Percentiles rank a stretch among this genome's conserved stretches.
Conservation (phyloP, 805 yeast species). For the Suhomyces emberorum region DNA sequence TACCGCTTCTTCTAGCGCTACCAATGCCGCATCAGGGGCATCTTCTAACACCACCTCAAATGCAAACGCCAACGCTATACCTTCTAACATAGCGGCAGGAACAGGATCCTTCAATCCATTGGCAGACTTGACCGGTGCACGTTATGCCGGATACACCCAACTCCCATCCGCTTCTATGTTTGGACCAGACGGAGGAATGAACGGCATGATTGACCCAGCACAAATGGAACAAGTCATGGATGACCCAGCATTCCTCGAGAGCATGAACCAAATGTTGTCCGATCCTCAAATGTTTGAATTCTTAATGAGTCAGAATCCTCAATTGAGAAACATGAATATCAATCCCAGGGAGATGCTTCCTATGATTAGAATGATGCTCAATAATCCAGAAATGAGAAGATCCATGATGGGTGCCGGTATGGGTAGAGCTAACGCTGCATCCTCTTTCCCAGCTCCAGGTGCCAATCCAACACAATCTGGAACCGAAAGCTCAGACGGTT, state of each 20-base stretch:
- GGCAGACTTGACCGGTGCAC: constrained; percentile 90
- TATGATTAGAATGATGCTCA: constrained; percentile 61
- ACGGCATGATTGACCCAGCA: constrained; percentile 67
- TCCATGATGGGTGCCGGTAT: constrained; percentile 55
- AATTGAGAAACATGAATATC: constrained; percentile 82
- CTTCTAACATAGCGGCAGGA: constrained; percentile 84
- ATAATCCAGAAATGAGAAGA: constrained; percentile 84
- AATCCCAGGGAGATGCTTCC: constrained; percentile 84
- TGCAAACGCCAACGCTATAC: constrained; percentile 39
- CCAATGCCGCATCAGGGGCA: constrained; percentile 13
- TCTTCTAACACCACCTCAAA: constrained; percentile 10
- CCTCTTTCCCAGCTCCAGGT: constrained; percentile 37
- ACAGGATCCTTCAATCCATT: constrained; percentile 85
- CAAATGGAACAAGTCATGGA: constrained; percentile 74
- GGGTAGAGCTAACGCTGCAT: constrained; percentile 13
- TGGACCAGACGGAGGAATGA: constrained; percentile 86
- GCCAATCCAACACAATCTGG: constrained; percentile 30
- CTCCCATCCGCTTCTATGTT: constrained; percentile 85
- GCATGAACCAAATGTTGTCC: constrained; percentile 75
- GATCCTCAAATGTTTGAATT: constrained; percentile 88
- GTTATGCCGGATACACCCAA: constrained; percentile 90
- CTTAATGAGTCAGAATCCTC: constrained; percentile 80
- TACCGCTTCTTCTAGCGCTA: constrained; percentile 21
- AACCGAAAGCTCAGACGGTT: constrained; percentile 16
- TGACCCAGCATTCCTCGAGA: constrained; percentile 76